Percentiles rank a stretch among this genome's conserved stretches.
These are phyloP conservation scores for Parsonsia alboflavescens DNA, from an alignment of 257 asterid species.

Conservation along the genomic window DNA sequence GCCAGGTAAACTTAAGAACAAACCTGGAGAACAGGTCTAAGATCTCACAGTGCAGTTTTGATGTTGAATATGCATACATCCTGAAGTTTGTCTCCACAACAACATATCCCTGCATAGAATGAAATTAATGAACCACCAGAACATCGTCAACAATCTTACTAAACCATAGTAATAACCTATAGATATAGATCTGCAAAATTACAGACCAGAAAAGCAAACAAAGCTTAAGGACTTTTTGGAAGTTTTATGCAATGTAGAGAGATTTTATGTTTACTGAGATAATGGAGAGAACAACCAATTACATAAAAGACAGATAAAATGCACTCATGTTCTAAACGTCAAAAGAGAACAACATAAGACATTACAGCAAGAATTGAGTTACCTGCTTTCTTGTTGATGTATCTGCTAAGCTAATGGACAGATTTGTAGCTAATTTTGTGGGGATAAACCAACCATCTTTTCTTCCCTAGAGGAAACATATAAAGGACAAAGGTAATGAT, in stretches of 20 bases:
- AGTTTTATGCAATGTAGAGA: background rate
- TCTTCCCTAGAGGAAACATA: slow-evolving; percentile 59
- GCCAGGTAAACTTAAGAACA: slow-evolving; percentile 10
- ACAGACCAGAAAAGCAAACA: background rate
- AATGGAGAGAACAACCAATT: background rate
- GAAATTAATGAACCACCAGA: slow-evolving; percentile 5
- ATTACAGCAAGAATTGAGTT: slow-evolving; percentile 6
- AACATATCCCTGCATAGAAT: slow-evolving; percentile 70
- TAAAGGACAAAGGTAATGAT: background rate
- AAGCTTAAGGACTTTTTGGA: background rate
- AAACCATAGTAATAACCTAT: background rate
- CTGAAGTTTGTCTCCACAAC: slow-evolving; percentile 96
- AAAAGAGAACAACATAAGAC: background rate
- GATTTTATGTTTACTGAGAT: background rate
- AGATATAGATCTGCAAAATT: background rate
- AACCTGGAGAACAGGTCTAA: slow-evolving; percentile 93
- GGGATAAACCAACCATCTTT: slow-evolving; percentile 97
- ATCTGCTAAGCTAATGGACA: slow-evolving; percentile 92
- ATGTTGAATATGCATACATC: slow-evolving; percentile 85
- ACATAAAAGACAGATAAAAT: background rate
- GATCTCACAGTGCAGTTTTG: slow-evolving; percentile 87
- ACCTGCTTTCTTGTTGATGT: slow-evolving; percentile 87
- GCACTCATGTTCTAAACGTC: background rate
- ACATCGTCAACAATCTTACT: background rate
- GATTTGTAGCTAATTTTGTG: slow-evolving; percentile 91